Percentiles rank a stretch among this genome's conserved stretches.
Conservation (phyloP, 306 rosid species). For the Rosa rugosa region DNA sequence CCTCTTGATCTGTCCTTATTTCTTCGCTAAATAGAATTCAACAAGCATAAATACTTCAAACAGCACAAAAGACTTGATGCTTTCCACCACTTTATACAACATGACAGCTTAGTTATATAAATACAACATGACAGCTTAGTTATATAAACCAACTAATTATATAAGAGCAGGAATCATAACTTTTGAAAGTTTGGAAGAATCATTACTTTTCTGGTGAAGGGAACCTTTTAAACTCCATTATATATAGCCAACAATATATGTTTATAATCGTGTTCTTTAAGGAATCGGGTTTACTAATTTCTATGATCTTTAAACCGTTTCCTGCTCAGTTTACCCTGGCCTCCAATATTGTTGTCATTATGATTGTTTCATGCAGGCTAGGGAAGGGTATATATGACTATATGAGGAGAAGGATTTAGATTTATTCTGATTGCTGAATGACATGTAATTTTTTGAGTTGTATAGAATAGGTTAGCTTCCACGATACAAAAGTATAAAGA, state of each 20-base stretch:
- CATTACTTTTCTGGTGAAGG: background rate
- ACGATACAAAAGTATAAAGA: background rate
- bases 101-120: background rate
- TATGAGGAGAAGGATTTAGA: background rate
- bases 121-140: background rate
- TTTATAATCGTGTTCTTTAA: background rate
- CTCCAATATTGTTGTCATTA: background rate
- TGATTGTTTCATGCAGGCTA: background rate
- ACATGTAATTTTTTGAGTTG: background rate
- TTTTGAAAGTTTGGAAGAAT: background rate
- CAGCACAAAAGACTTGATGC: constrained; percentile 8
- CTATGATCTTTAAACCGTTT: background rate
- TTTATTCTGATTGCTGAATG: background rate
- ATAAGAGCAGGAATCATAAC: background rate
- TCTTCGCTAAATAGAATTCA: background rate
- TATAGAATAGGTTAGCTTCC: background rate
- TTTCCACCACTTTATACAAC: background rate
- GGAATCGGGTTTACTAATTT: background rate
- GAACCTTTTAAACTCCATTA: background rate
- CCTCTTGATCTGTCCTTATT: background rate
- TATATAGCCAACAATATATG: background rate
- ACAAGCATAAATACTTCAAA: background rate
- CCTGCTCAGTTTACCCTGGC: background rate
- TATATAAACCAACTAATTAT: background rate
- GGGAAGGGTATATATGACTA: background rate